phyloP scores from a whole-genome alignment of 495 filamentous ascomycete genomes.

The Niebla homalea region DNA sequence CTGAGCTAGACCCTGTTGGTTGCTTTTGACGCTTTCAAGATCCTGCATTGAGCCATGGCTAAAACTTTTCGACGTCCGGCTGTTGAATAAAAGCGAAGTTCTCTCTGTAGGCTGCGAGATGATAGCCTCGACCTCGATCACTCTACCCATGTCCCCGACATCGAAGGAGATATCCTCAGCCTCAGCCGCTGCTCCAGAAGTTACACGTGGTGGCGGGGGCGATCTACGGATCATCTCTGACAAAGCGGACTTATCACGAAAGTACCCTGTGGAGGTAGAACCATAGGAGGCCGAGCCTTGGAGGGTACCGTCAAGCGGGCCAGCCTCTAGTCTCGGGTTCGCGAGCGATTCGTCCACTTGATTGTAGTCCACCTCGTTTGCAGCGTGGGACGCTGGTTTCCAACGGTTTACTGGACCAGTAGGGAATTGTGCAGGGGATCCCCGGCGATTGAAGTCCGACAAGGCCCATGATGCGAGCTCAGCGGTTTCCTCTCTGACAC shows the following conservation, averaged over 20 bases:
- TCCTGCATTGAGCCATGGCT: constrained; percentile 16
- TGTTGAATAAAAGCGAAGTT: constrained; percentile 22
- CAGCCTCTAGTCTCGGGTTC: constrained; percentile 17
- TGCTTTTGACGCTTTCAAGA: constrained; percentile 20
- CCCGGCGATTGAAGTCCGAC: constrained; percentile 36
- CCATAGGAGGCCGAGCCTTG: constrained; percentile 43
- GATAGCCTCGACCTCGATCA: constrained; percentile 14
- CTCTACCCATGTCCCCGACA: constrained; percentile 8
- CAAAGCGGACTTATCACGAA: constrained; percentile 41
- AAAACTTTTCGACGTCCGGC: constrained; percentile 12
- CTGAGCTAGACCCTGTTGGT: constrained; percentile 9
- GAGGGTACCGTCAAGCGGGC: constrained; percentile 46
- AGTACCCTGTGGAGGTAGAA: constrained; percentile 10
- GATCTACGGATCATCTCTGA: constrained; percentile 50
- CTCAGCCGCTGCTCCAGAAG: constrained; percentile 4
- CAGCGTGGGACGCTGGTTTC: not conserved
- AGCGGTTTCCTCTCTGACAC: constrained; percentile 80
- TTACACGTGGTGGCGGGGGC: constrained; percentile 15
- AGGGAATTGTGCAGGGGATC: constrained; percentile 14
- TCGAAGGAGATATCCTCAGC: constrained; percentile 16
- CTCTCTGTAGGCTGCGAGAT: constrained; percentile 20
- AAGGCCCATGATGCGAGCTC: constrained; percentile 81
- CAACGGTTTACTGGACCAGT: not conserved
- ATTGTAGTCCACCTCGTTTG: constrained; percentile 1
- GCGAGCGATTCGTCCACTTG: constrained; percentile 4